A percentile compares a stretch with the other conserved stretches of the same genome.
Evolutionary conservation across 2,329 filamentous ascomycete genomes (phyloP).

Genomic region (Celoporthe dispersa): DNA sequence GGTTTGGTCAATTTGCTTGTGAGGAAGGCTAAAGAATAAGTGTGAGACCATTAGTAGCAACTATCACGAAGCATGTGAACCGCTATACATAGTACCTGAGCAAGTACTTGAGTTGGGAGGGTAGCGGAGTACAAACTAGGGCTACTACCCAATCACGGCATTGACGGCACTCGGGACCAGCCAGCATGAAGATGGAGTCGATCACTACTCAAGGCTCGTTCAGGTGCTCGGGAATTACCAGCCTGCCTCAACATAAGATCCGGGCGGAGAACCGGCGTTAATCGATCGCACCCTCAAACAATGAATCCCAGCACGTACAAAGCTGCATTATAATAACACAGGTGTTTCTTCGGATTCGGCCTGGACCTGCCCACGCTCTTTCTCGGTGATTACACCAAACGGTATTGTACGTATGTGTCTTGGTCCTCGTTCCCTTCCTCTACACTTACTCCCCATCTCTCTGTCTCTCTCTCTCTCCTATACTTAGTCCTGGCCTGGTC

Average conservation of each 20-base stretch:
- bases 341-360: background rate
- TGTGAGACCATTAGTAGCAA: background rate
- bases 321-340: background rate
- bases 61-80: background rate
- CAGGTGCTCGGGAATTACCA: background rate
- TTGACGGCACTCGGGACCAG: background rate
- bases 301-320: background rate
- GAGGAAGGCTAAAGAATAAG: background rate
- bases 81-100: too few relatives aligned
- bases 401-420: background rate
- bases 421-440: background rate
- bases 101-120: too few relatives aligned
- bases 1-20: background rate
- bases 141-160: background rate
- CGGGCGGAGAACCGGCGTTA: constrained; percentile 5
- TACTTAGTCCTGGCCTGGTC: background rate
- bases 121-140: background rate
- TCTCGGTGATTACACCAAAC: background rate
- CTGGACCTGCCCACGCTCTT: background rate
- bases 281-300: background rate
- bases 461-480: background rate
- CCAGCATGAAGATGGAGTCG: too few relatives aligned
- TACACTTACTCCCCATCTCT: background rate
- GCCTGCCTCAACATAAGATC: background rate
- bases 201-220: too few relatives aligned